phyloP scores from a whole-genome alignment of 306 rosid genomes.

The Pterocarpus santalinus region DNA sequence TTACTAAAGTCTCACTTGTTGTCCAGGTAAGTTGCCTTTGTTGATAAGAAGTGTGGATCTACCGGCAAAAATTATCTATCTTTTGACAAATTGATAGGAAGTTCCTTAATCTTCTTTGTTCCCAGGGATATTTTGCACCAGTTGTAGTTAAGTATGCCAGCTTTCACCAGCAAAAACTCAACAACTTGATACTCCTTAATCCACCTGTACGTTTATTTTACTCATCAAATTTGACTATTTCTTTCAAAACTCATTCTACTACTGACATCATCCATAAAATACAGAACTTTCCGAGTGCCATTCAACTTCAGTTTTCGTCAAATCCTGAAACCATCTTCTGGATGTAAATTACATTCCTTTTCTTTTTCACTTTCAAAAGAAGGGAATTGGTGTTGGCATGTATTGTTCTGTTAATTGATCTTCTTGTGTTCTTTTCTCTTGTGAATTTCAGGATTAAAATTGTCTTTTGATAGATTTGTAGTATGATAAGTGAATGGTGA shows the following conservation, averaged over 20 bases:
- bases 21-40: conserved; percentile 64
- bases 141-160: conserved; percentile 80
- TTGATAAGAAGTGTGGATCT: conserved; percentile 33
- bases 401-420: background rate
- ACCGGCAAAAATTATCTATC: background rate
- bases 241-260: background rate
- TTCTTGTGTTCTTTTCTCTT: background rate
- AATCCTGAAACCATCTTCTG: background rate
- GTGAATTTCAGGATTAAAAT: conserved; percentile 8
- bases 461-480: background rate
- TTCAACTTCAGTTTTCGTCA: conserved; percentile 25
- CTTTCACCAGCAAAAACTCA: conserved; percentile 70
- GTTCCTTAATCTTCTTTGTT: conserved; percentile 41
- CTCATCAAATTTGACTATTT: conserved; percentile 25
- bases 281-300: conserved; percentile 9
- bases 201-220: conserved; percentile 72
- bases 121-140: conserved; percentile 89
- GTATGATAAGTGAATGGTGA: background rate
- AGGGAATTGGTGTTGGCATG: conserved; percentile 17
- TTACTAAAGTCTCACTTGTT: conserved; percentile 75
- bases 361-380: background rate
- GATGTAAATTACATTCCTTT: conserved; percentile 8
- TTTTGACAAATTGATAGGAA: conserved; percentile 31
- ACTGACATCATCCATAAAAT: conserved; percentile 1
- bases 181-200: conserved; percentile 75